Percentiles rank a stretch among this genome's conserved stretches.
Conservation (phyloP, 768 basidiomycete species). For the Dioszegia hungarica region DNA sequence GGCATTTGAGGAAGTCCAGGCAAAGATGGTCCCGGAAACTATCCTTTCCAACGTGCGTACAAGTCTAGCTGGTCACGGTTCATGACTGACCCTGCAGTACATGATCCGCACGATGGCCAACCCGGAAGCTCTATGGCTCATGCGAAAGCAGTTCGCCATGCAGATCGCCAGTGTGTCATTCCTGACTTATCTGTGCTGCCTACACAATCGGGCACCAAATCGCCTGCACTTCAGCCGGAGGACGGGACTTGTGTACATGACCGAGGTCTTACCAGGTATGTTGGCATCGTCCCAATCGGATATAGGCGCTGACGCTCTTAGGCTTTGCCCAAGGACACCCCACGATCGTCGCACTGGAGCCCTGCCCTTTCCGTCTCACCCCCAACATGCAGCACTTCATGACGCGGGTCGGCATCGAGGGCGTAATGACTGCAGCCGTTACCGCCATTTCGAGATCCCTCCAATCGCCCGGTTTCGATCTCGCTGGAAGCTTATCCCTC, state of each 20-base stretch:
- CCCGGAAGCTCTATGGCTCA: slow-evolving; percentile 84
- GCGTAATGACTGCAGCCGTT: slow-evolving; percentile 75
- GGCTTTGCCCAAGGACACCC: slow-evolving; percentile 52
- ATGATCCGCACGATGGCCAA: slow-evolving; percentile 80
- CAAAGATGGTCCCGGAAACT: slow-evolving; percentile 85
- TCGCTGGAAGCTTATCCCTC: slow-evolving; percentile 85
- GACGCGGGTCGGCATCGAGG: slow-evolving; percentile 82
- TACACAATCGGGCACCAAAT: slow-evolving; percentile 74
- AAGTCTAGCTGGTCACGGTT: neutral
- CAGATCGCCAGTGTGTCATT: slow-evolving; percentile 85
- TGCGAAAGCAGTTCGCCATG: slow-evolving; percentile 92
- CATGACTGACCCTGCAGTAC: slow-evolving; percentile 59
- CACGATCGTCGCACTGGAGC: slow-evolving; percentile 71
- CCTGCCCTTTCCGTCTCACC: slow-evolving; percentile 94
- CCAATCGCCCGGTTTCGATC: slow-evolving; percentile 89
- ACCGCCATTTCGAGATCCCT: slow-evolving; percentile 87
- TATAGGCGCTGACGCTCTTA: slow-evolving; percentile 40
- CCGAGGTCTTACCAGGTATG: slow-evolving; percentile 79
- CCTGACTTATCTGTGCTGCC: slow-evolving; percentile 80
- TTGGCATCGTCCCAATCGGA: slow-evolving; percentile 1
- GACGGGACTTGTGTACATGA: slow-evolving; percentile 86
- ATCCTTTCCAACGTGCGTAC: slow-evolving; percentile 70
- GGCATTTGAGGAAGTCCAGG: slow-evolving; percentile 75
- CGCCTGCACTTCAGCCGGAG: slow-evolving; percentile 85
- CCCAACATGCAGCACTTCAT: slow-evolving; percentile 93